phyloP scores from a whole-genome alignment of 768 basidiomycete species.

The Strobilomyces dryophilus region DNA sequence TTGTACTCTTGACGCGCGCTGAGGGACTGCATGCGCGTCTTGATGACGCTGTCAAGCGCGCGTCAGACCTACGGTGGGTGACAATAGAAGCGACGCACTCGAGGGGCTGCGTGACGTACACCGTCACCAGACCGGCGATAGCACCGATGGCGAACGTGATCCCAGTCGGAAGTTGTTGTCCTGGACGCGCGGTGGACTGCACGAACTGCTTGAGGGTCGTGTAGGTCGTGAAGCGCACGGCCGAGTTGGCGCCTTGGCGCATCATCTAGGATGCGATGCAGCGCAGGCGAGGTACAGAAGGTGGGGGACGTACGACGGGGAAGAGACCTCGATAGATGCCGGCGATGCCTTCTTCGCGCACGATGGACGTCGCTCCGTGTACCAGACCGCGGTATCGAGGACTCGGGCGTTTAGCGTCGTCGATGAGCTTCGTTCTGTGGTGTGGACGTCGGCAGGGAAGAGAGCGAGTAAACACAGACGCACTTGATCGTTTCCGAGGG shows the following conservation, averaged over 20 bases:
- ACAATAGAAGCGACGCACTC: conserved; percentile 45
- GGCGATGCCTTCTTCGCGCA: conserved; percentile 76
- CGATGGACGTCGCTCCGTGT: conserved; percentile 79
- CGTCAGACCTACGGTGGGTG: background rate
- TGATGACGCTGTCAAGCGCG: conserved; percentile 74
- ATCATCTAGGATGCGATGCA: conserved; percentile 60
- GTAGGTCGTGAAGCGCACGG: conserved; percentile 94
- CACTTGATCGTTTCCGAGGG: conserved; percentile 99
- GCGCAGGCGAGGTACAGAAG: too few relatives aligned
- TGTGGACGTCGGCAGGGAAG: background rate
- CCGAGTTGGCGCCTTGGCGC: conserved; percentile 97
- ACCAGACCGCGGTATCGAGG: conserved; percentile 85
- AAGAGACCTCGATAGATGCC: conserved; percentile 91
- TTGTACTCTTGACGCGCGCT: conserved; percentile 79
- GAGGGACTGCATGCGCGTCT: conserved; percentile 97
- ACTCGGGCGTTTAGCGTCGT: conserved; percentile 80
- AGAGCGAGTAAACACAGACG: conserved; percentile 20
- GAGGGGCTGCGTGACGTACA: conserved; percentile 84
- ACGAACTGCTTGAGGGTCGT: conserved; percentile 91
- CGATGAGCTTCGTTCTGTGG: conserved; percentile 92
- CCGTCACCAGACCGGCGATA: conserved; percentile 90
- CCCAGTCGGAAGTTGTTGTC: conserved; percentile 77
- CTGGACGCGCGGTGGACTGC: conserved; percentile 77
- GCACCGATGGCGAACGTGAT: conserved; percentile 95
- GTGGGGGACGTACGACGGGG: conserved; percentile 68